Conservation (phyloP, 1,284 basidiomycete genomes). For the Ceratobasidium theobromae region DNA sequence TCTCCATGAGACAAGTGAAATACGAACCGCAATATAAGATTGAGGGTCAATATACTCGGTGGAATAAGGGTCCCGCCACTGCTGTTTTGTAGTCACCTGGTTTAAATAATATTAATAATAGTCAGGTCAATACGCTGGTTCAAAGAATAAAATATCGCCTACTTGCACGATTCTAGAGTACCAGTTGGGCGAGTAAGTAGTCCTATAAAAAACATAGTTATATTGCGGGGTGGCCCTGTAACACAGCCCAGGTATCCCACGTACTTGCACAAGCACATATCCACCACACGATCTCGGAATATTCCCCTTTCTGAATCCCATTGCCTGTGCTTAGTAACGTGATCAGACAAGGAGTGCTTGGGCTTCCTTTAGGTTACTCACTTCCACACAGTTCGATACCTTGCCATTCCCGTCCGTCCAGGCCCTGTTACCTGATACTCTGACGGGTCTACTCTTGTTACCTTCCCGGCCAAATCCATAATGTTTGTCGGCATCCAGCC, state of each 20-base stretch:
- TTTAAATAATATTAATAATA: not conserved
- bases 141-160: not conserved
- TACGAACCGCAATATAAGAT: not conserved
- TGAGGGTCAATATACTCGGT: too few relatives aligned
- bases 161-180: constrained; percentile 15
- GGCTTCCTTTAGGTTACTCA: not conserved
- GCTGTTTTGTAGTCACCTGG: not conserved
- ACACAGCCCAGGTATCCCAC: not conserved
- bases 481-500: constrained; percentile 6
- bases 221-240: not conserved
- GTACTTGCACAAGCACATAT: constrained; percentile 1
- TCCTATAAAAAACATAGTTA: too few relatives aligned
- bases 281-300: not conserved
- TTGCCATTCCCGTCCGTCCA: not conserved
- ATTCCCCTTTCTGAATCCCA: not conserved
- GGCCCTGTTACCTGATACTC: not conserved
- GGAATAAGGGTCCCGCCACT: not conserved
- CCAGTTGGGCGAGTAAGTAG: constrained; percentile 15
- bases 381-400: not conserved
- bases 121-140: not conserved
- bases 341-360: not conserved
- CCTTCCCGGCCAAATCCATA: constrained; percentile 3
- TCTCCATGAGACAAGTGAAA: not conserved
- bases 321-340: not conserved
- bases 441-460: not conserved